Evolutionary conservation across 148 eudicot genomes (phyloP), one percentile per base, ranked within the genome.

Genomic region (Arctostaphylos glauca): DNA sequence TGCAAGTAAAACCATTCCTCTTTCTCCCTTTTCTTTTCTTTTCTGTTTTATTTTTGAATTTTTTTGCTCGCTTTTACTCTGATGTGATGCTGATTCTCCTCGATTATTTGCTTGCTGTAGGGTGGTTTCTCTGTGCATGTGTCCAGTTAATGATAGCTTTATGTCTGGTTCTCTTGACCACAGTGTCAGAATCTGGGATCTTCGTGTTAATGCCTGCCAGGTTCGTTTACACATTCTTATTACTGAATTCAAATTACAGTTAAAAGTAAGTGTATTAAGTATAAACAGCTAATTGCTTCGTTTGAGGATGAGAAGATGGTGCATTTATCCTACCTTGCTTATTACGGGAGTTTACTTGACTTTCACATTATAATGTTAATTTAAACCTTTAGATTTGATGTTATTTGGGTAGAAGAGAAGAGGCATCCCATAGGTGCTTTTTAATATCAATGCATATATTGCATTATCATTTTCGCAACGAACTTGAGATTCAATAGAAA

Each of bases 91-190:
- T 80, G 64, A 62, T 52, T 23, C 70, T 71, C 70, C 50, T 55
- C 67, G 13, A 4, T 7, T 70, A 82, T 79, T 82, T 76, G 31
- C 43, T 59, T 43, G 58, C 46, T 91, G 86, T 87, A 96, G 99
- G 87, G 89, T 96, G 79, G 98, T 96, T 76, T 96, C 99, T 72
- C 89, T 96, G 81, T 94, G 98, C 89, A 96, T 94, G 97, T 96
- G 98, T 81, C 99, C 99, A 60, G 88, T 93, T 78, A 93, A 96
- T 82, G 99, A 96, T 86, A 91, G 98, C 91, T 96, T 96, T 87
- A 94, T 96, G 99, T 94, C 98, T 79, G 99, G 94, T 78, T 96
- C 99, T 62, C 88, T 96, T 84, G 99, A 96, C 87, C 99, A 96
- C 49, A 93, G 88, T 84, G 97, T 96, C 80, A 91, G 99, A 66